phyloP scores from a whole-genome alignment of 1,284 basidiomycete genomes.

The Irpex sp. region DNA sequence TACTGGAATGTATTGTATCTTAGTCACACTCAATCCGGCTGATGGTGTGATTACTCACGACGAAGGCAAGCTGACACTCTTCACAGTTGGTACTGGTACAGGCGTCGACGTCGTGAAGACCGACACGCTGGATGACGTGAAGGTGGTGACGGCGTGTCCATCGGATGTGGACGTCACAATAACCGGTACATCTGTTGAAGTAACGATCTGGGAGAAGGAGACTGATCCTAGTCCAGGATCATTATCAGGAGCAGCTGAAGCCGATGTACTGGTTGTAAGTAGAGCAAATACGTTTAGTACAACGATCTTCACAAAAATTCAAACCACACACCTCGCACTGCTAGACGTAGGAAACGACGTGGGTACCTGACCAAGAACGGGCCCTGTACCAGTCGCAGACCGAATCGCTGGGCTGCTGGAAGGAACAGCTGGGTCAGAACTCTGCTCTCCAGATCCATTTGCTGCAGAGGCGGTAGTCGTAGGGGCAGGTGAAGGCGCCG shows the following conservation, averaged over 20 bases:
- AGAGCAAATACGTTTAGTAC: no score
- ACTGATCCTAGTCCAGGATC: not conserved
- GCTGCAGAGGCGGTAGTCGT: not conserved
- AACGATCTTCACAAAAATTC: no score
- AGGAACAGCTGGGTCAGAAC: no score
- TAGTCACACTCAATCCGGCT: not conserved
- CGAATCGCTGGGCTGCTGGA: not conserved
- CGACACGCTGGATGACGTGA: not conserved
- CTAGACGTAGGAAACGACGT: no score
- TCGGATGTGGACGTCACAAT: not conserved
- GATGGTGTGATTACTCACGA: not conserved
- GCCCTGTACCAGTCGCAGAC: not conserved
- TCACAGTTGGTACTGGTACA: not conserved
- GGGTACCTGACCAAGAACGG: no score
- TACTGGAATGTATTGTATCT: not conserved
- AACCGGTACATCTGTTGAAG: not conserved
- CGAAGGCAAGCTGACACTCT: not conserved
- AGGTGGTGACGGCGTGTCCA: not conserved
- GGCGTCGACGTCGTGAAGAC: not conserved
- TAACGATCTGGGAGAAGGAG: not conserved
- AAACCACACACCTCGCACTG: no score
- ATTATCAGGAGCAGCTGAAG: not conserved
- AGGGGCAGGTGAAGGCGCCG: not conserved
- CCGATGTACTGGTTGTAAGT: not conserved
- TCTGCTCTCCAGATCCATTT: not conserved